These are phyloP conservation scores for Phaffomyces antillensis DNA, from an alignment of 805 yeast species.

Conservation along the genomic window DNA sequence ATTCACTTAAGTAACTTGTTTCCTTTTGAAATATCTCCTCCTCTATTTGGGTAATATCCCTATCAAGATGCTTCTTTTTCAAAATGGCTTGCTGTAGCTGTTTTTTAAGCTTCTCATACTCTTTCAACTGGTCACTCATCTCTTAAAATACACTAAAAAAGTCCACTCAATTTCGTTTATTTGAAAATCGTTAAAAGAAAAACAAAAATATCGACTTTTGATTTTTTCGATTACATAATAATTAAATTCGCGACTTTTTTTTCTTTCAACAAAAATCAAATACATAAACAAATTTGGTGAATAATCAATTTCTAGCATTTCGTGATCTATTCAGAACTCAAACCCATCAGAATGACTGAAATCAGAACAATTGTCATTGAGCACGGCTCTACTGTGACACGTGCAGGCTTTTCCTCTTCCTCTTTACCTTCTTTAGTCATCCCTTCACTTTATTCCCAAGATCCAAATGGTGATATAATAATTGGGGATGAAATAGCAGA, in stretches of 20 bases:
- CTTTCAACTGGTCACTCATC: conserved; percentile 22
- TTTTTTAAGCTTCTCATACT: conserved; percentile 61
- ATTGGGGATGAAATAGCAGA: conserved; percentile 43
- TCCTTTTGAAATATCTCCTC: conserved; percentile 77
- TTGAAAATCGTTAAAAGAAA: background rate
- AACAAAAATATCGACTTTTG: no score
- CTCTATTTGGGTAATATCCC: conserved; percentile 55
- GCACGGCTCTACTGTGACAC: conserved; percentile 55
- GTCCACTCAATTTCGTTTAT: no score
- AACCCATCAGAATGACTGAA: conserved; percentile 5
- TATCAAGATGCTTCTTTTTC: conserved; percentile 59
- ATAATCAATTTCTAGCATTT: no score
- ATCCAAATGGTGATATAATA: conserved; percentile 21
- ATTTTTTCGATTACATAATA: background rate
- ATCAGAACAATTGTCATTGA: conserved; percentile 65
- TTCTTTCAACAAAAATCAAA: background rate
- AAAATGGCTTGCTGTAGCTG: conserved; percentile 57
- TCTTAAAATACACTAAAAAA: background rate
- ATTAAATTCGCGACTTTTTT: background rate
- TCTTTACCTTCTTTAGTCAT: conserved; percentile 55
- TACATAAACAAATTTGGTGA: background rate
- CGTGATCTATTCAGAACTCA: no score
- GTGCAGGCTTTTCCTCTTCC: conserved; percentile 64
- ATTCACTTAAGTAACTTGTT: conserved; percentile 66
- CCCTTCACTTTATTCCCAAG: conserved; percentile 46